phyloP scores from a whole-genome alignment of 1,284 basidiomycete species.

The Rhodofomes roseus region DNA sequence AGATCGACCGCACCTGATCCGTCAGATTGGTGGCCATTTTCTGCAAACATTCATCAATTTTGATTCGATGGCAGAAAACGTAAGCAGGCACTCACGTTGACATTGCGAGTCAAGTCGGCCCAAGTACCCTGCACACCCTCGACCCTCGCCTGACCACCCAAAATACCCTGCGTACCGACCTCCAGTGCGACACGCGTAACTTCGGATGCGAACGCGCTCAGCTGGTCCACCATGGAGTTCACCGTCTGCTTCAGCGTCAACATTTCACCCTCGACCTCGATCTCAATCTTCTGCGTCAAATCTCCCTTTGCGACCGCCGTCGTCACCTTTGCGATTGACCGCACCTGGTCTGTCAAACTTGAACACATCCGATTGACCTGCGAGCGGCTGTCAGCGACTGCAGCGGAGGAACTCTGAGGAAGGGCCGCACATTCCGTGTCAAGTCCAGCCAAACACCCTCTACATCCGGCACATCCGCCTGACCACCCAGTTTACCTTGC shows the following conservation, averaged over 20 bases:
- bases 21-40: conserved; percentile 94
- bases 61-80: too few relatives aligned
- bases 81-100: conserved; percentile 75
- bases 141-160: conserved; percentile 90
- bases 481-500: conserved; percentile 88
- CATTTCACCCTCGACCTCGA: conserved; percentile 93
- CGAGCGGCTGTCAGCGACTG: conserved; percentile 3
- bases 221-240: conserved; percentile 87
- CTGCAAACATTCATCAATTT: conserved; percentile 21
- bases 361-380: conserved; percentile 93
- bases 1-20: conserved; percentile 96
- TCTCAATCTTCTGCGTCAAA: conserved; percentile 86
- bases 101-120: conserved; percentile 88
- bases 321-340: conserved; percentile 88
- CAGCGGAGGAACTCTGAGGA: background rate
- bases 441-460: conserved; percentile 95
- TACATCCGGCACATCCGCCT: conserved; percentile 90
- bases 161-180: conserved; percentile 88
- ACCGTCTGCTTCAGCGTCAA: conserved; percentile 79
- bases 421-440: conserved; percentile 72
- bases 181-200: conserved; percentile 93
- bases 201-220: conserved; percentile 90
- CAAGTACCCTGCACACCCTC: conserved; percentile 94
- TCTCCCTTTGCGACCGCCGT: conserved; percentile 91
- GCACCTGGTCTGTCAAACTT: conserved; percentile 91